phyloP scores from a whole-genome alignment of 306 rosid genomes.

The Potentilla sterilis region DNA sequence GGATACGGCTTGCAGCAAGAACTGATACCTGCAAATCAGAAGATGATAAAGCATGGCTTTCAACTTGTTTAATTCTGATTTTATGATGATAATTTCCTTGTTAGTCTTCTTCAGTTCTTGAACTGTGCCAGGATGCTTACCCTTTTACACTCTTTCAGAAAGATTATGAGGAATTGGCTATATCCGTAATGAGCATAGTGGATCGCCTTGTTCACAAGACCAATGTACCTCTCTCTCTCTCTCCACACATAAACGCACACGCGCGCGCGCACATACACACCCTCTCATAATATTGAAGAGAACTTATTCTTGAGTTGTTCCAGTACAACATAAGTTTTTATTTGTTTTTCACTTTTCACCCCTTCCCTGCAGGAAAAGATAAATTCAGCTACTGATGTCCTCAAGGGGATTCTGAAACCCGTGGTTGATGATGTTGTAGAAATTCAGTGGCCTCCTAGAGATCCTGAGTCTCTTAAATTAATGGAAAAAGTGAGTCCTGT shows the following conservation, averaged over 20 bases:
- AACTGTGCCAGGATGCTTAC: conserved; percentile 12
- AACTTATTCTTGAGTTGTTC: conserved; percentile 18
- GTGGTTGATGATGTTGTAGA: conserved; percentile 72
- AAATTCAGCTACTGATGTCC: conserved; percentile 83
- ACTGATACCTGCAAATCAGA: conserved; percentile 84
- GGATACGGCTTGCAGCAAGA: conserved; percentile 92
- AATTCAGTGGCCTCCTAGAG: conserved; percentile 87
- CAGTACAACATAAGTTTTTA: background rate
- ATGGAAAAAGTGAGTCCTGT: conserved; percentile 62
- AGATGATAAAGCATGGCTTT: conserved; percentile 81
- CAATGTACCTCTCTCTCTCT: conserved; percentile 46
- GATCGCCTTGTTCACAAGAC: conserved; percentile 79
- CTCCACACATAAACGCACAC: background rate
- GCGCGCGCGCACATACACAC: no score
- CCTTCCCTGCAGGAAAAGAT: conserved; percentile 67
- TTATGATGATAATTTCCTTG: conserved; percentile 15
- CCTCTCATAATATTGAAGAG: no score
- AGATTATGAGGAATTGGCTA: conserved; percentile 91
- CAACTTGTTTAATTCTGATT: conserved; percentile 20
- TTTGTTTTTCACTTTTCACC: background rate
- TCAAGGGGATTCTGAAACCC: conserved; percentile 74
- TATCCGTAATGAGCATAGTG: conserved; percentile 67
- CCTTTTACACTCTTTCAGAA: conserved; percentile 50
- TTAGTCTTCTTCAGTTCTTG: conserved; percentile 20
- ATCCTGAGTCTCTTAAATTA: conserved; percentile 58